A percentile compares a stretch with the other conserved stretches of the same genome.
These are phyloP conservation scores for Fusarium transvaalense DNA, from an alignment of 2,329 filamentous ascomycete genomes.

Conservation along the genomic window DNA sequence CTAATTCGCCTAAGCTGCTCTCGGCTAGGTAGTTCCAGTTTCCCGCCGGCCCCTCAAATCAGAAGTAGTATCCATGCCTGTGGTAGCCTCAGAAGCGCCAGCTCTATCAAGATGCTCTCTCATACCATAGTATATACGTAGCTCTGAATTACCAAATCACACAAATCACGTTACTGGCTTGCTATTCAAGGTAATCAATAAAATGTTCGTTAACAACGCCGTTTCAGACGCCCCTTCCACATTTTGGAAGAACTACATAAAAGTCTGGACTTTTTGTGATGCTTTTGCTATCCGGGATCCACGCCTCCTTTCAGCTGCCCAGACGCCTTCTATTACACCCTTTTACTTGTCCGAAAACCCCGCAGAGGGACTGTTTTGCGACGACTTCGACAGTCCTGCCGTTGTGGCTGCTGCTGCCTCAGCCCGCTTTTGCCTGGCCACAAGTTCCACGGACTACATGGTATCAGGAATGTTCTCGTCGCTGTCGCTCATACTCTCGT, in stretches of 20 bases:
- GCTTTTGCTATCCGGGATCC: slow-evolving; percentile 42
- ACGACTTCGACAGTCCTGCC: slow-evolving; percentile 37
- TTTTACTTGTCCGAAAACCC: slow-evolving; percentile 46
- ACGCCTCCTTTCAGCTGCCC: slow-evolving; percentile 40
- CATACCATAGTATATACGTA: background rate
- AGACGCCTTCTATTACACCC: slow-evolving; percentile 46
- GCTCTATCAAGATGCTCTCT: background rate
- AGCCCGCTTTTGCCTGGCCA: slow-evolving; percentile 33
- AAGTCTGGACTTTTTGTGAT: slow-evolving; percentile 48
- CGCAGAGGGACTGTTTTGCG: slow-evolving; percentile 27
- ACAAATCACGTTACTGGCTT: background rate
- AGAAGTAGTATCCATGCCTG: background rate
- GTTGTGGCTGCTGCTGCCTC: slow-evolving; percentile 32
- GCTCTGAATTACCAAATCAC: background rate
- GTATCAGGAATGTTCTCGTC: slow-evolving; percentile 78
- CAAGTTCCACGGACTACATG: slow-evolving; percentile 51
- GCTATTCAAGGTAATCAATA: slow-evolving; percentile 27
- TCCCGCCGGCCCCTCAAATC: background rate
- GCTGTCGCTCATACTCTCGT: slow-evolving; percentile 95
- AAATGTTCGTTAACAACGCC: slow-evolving; percentile 48
- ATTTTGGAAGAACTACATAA: slow-evolving; percentile 48
- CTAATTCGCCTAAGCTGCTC: slow-evolving; percentile 39
- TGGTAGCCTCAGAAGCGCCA: background rate
- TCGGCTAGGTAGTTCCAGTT: slow-evolving; percentile 46
- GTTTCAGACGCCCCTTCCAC: slow-evolving; percentile 48